Evolutionary conservation across 495 filamentous ascomycete genomes (phyloP).

Genomic region (Cenococcum geophilum): DNA sequence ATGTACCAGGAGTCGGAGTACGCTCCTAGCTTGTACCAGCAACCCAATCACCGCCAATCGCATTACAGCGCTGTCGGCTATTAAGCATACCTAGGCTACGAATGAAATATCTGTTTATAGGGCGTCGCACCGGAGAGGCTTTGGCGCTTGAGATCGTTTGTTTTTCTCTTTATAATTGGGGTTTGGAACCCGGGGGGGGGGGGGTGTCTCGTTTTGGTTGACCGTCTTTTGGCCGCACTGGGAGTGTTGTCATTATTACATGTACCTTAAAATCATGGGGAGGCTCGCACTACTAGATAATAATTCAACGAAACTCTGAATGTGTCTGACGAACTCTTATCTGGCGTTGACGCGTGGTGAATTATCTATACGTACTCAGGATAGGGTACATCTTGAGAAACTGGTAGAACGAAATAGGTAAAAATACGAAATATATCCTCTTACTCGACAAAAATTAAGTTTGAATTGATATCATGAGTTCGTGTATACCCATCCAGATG

Average conservation of each 20-base stretch:
- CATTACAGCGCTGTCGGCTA: constrained; percentile 19
- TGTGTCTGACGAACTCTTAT: too few relatives aligned
- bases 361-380: too few relatives aligned
- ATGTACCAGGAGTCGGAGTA: constrained; percentile 70
- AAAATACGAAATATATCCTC: too few relatives aligned
- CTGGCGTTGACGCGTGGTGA: too few relatives aligned
- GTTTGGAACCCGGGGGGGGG: neutral
- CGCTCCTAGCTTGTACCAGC: constrained; percentile 54
- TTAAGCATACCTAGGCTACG: neutral
- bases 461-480: too few relatives aligned
- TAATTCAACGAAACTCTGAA: neutral
- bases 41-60: constrained; percentile 33
- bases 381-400: too few relatives aligned
- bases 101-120: neutral
- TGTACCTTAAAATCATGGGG: neutral
- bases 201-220: neutral
- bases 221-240: neutral
- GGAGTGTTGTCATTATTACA: neutral
- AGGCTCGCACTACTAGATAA: neutral
- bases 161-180: neutral
- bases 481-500: too few relatives aligned
- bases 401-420: too few relatives aligned
- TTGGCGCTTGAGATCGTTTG: neutral
- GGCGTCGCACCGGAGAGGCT: constrained; percentile 1
- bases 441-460: too few relatives aligned